Evolutionary conservation across 148 eudicot species (phyloP), one percentile per base, ranked within the genome.

Genomic region (Chenopodium suecicum): DNA sequence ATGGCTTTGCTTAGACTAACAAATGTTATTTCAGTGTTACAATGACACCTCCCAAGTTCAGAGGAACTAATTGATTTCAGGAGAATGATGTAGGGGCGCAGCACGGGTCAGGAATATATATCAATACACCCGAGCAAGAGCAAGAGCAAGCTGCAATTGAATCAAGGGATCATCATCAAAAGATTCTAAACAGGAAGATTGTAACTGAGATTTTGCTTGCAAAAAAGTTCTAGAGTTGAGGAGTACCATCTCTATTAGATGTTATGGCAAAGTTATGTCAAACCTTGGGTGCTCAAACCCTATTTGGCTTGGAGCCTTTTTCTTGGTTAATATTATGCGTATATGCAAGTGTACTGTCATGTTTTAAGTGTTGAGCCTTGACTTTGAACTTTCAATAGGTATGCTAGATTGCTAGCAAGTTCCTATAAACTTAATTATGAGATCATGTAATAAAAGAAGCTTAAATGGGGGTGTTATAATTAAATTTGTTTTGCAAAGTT

Each of bases 101-200:
- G 75, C 92, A 93, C 87, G 85, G 94, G 84, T 93, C 94, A 27
- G 98, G 98, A 77, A 89, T 93, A 81, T 93, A 93, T 88, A 85
- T 89, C 87, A 92, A 93, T 84, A 89, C 92, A 8, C 94, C 95
- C 0, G 95, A 92, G 83, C 95, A 92, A 87, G 98, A 93, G 85
- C 86, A 92, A 83, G 89, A 23, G 23, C 23, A 23, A 23, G 23
- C 88, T 32, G 98, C 98, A 58, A 32, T 89, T 17, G 95, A 92
- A 77, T 88, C 95, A 2, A 86, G 62, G 87, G 98, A 94, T 2
- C 79, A 77, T 41, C 92, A 88, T 17, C 88, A 92, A 81, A 88
- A 90, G 87, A 68, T 86, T 27, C 79, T 94, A 86, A 87, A 88
- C 87, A 85, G 95, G 86, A 87, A 79, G 52, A 92, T 94, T 31